Evolutionary conservation across 1,139 yeast genomes (phyloP).

Genomic region (Pichiaceae sp.): DNA sequence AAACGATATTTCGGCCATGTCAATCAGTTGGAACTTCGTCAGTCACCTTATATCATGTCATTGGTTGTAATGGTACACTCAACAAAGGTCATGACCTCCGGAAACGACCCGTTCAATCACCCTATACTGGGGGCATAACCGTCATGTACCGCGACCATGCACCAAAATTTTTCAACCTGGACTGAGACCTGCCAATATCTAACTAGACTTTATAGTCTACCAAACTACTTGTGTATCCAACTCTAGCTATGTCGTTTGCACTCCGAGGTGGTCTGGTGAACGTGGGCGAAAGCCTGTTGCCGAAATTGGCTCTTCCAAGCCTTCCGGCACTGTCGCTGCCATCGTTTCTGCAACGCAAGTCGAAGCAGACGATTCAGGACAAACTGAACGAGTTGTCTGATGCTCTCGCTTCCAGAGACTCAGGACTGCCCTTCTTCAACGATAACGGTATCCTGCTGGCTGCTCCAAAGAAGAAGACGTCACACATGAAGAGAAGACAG

Average conservation of each 20-base stretch:
- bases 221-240: no score
- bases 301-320: conserved; percentile 12
- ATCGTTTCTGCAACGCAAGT: conserved; percentile 7
- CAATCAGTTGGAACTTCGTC: no score
- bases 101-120: no score
- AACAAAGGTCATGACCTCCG: no score
- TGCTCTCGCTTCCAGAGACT: conserved; percentile 3
- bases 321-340: conserved; percentile 12
- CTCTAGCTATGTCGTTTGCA: conserved; percentile 8
- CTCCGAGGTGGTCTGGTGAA: conserved; percentile 8
- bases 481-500: conserved; percentile 78
- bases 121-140: no score
- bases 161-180: no score
- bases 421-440: conserved; percentile 12
- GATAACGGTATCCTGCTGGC: conserved; percentile 72
- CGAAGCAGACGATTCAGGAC: conserved; percentile 7
- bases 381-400: conserved; percentile 7
- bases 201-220: no score
- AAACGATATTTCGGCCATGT: no score
- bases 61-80: no score
- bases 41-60: no score
- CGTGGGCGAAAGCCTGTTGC: conserved; percentile 10
- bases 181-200: no score
- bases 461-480: conserved; percentile 88
- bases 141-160: no score